Conservation (phyloP, 257 asterid genomes). For the Verbena officinalis region DNA sequence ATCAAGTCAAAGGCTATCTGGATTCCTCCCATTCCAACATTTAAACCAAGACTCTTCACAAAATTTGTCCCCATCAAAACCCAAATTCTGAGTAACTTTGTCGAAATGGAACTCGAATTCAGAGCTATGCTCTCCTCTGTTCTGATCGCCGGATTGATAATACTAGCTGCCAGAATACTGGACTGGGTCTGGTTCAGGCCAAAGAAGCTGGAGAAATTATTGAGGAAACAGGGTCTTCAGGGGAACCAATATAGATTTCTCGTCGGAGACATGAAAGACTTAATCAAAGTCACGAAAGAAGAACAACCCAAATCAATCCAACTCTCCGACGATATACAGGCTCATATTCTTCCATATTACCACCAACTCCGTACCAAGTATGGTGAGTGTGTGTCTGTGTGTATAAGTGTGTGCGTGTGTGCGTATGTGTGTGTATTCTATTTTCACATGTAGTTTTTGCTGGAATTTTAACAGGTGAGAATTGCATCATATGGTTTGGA, state of each 20-base stretch:
- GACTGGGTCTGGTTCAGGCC: constrained; percentile 50
- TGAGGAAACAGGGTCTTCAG: constrained; percentile 46
- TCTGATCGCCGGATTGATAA: constrained; percentile 18
- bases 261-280: constrained; percentile 44
- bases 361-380: constrained; percentile 27
- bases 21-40: too few relatives aligned
- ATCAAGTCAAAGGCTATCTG: background rate
- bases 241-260: constrained; percentile 46
- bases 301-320: constrained; percentile 37
- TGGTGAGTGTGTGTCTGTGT: constrained; percentile 27
- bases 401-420: too few relatives aligned
- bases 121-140: constrained; percentile 23
- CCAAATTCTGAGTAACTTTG: background rate
- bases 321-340: constrained; percentile 34
- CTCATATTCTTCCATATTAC: constrained; percentile 43
- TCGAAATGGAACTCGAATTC: constrained; percentile 19
- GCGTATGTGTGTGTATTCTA: background rate
- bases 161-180: constrained; percentile 25
- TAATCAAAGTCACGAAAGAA: constrained; percentile 21
- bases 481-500: constrained; percentile 44
- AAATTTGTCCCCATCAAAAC: background rate
- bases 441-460: background rate
- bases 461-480: constrained; percentile 28
- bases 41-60: too few relatives aligned
- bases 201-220: constrained; percentile 37